Conservation (phyloP, 331 rosid species). For the Telfairia occidentalis region DNA sequence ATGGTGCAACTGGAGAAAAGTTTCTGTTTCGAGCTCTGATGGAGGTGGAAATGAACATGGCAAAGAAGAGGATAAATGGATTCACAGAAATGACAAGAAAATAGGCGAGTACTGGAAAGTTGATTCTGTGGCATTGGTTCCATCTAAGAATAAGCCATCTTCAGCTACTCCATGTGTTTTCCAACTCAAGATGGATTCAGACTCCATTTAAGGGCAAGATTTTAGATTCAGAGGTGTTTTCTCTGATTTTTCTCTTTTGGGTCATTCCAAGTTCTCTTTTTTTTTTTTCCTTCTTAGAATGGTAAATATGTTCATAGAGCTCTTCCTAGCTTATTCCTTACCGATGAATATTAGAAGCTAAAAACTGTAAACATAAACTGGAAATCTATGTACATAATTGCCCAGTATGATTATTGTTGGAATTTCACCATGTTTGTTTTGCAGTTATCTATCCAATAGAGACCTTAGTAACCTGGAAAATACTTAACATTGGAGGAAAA, state of each 20-base stretch:
- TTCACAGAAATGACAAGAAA: slow-evolving; percentile 32
- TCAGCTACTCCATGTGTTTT: slow-evolving; percentile 45
- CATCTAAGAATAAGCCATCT: slow-evolving; percentile 49
- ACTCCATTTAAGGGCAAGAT: slow-evolving; percentile 27
- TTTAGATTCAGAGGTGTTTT: slow-evolving; percentile 10
- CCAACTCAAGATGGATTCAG: slow-evolving; percentile 37
- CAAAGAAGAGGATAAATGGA: slow-evolving; percentile 32
- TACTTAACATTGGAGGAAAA: background rate
- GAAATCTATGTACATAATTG: background rate
- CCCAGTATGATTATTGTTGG: background rate
- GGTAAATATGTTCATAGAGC: background rate
- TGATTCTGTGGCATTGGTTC: slow-evolving; percentile 38
- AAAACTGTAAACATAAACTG: background rate
- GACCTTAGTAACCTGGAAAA: background rate
- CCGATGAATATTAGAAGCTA: background rate
- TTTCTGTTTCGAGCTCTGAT: slow-evolving; percentile 47
- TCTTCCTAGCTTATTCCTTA: background rate
- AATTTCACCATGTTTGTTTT: background rate
- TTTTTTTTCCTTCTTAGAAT: background rate
- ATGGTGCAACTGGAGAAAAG: slow-evolving; percentile 86
- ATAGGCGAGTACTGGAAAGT: slow-evolving; percentile 71
- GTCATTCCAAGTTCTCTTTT: background rate
- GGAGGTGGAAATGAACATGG: slow-evolving; percentile 27
- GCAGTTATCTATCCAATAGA: background rate
- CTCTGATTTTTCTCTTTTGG: background rate